These are phyloP conservation scores for Kokia cookei DNA, from an alignment of 441 rosid genomes.

Conservation along the genomic window DNA sequence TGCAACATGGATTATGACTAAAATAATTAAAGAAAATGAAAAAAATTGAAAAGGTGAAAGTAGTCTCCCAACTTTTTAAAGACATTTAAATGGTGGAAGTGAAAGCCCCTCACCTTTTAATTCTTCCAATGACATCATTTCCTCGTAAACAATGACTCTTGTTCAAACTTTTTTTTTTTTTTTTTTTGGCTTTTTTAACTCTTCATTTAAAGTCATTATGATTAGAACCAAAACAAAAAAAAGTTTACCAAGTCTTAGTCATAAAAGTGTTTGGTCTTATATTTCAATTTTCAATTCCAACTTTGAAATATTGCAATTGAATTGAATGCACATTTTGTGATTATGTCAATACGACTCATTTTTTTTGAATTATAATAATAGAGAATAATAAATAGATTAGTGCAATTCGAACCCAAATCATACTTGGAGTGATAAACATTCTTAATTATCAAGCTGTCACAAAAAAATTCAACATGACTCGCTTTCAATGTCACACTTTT, in stretches of 20 bases:
- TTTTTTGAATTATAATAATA: too few species aligned
- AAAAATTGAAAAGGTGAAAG: not conserved
- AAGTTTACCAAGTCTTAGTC: not conserved
- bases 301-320: constrained; percentile 26
- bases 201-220: too few species aligned
- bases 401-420: too few species aligned
- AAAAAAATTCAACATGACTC: not conserved
- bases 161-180: too few species aligned
- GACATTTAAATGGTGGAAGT: not conserved
- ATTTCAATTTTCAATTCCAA: not conserved
- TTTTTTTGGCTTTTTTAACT: too few species aligned
- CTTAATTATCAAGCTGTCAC: too few species aligned
- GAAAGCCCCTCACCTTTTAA: not conserved
- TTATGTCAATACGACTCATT: not conserved
- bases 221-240: not conserved
- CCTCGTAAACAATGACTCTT: too few species aligned
- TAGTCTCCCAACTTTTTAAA: not conserved
- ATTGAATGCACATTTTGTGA: constrained; percentile 12
- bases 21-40: not conserved
- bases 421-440: too few species aligned
- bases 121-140: not conserved
- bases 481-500: too few species aligned
- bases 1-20: not conserved
- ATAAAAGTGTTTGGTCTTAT: not conserved
- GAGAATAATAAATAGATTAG: too few species aligned